Evolutionary conservation across 176 grass and related monocot species (phyloP).

Genomic region (Paspalum vaginatum): DNA sequence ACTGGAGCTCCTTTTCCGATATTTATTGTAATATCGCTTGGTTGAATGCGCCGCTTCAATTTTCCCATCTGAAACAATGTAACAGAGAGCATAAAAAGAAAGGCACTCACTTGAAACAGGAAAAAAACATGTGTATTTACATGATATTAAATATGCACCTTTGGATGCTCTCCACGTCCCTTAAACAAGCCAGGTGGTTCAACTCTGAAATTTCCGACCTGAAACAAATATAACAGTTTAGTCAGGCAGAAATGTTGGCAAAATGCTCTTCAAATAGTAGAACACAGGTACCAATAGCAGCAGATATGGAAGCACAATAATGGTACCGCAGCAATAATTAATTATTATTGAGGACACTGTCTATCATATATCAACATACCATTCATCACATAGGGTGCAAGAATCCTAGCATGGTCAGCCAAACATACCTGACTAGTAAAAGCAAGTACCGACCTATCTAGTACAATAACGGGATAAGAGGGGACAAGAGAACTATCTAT

Average conservation of each 20-base stretch:
- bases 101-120: background rate
- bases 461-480: background rate
- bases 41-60: conserved; percentile 79
- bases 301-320: background rate
- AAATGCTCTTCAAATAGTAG: conserved; percentile 9
- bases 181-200: conserved; percentile 95
- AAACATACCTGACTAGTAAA: background rate
- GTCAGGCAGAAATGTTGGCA: conserved; percentile 6
- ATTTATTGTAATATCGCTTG: conserved; percentile 98
- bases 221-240: conserved; percentile 42
- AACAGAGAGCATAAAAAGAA: conserved; percentile 26
- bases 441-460: background rate
- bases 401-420: too few relatives aligned
- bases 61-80: conserved; percentile 86
- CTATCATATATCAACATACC: background rate
- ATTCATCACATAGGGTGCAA: conserved; percentile 14
- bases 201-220: conserved; percentile 99
- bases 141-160: conserved; percentile 50
- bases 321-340: background rate
- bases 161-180: conserved; percentile 96
- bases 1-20: conserved; percentile 59
- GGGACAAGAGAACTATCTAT: conserved; percentile 2
- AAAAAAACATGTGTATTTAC: background rate
- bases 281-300: conserved; percentile 7
- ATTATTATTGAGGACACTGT: background rate